A percentile compares a stretch with the other conserved stretches of the same genome.
phyloP scores from a whole-genome alignment of 805 yeast genomes.

The Ogataea allantospora region DNA sequence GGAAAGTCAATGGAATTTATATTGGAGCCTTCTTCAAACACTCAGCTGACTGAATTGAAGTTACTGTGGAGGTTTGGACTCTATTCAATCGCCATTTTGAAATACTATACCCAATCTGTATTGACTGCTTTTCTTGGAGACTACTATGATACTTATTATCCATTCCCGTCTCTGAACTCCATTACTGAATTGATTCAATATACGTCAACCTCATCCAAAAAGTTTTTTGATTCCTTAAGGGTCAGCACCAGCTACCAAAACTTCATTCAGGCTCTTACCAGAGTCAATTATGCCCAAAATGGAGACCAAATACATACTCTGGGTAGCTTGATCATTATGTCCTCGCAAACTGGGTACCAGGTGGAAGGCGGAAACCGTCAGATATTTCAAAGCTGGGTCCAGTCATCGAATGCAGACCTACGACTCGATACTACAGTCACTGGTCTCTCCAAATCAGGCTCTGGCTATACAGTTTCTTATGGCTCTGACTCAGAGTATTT shows the following conservation, averaged over 20 bases:
- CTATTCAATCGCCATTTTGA: constrained; percentile 24
- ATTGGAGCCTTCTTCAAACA: constrained; percentile 3
- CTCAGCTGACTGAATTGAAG: constrained; percentile 13
- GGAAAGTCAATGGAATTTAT: constrained; percentile 31
- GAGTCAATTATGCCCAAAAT: constrained; percentile 45
- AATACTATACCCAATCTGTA: constrained; percentile 14
- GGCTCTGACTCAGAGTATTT: constrained; percentile 22
- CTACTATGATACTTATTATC: constrained; percentile 36
- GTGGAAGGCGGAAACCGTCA: constrained; percentile 46
- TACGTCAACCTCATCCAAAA: constrained; percentile 26
- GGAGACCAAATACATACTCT: constrained; percentile 42
- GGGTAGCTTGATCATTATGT: constrained; percentile 40
- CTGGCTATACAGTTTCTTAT: constrained; percentile 7
- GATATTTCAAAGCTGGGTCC: constrained; percentile 41
- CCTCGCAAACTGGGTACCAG: constrained; percentile 35
- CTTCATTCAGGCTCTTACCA: constrained; percentile 39
- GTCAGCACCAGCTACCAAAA: constrained; percentile 28
- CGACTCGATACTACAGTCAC: constrained; percentile 32
- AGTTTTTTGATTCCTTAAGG: constrained; percentile 24
- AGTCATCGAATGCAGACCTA: constrained; percentile 35
- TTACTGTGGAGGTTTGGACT: constrained; percentile 34
- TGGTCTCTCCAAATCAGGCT: constrained; percentile 11
- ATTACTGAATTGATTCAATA: constrained; percentile 22
- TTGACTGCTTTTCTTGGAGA: constrained; percentile 31
- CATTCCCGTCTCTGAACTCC: constrained; percentile 33